Base-by-base conservation (phyloP, 1,139 yeast genomes). In the Candida sanyaensis region DNA sequence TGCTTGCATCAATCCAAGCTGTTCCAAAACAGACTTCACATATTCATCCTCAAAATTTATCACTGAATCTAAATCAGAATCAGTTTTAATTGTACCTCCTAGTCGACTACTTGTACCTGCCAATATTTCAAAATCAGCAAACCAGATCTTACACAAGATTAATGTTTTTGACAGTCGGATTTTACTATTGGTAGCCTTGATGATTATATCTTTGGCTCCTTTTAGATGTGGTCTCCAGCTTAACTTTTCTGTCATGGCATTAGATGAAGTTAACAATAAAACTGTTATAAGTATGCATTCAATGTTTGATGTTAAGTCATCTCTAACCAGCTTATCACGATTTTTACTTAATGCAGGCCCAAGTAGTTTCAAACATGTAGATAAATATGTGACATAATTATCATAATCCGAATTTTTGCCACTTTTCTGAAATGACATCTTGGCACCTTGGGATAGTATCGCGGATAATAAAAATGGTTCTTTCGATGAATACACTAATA, bases 171-270 rank as follows among this genome's bases (percentile, higher is more conserved):
- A 62, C 61, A 52, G 58, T 12, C 61, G 48, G 7, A 56, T 55
- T 33, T 54, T 57, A 17, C 55, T 47, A 34, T 47, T 50, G 8
- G 68, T 72, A 17, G 79, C 73, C 50, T 81, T 80, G 46, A 83
- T 66, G 38, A 81, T 66, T 13, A 84, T 66, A 53, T 83, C 86
- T 49, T 84, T 83, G 0, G 88, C 89, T 26, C 88, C 89, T 52
- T 78, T 71, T 45, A 85, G 65, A 65, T 84, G 90, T 0, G 88
- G 83, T 52, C 89, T 71, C 90, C 90, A 85, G 53, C 80, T 78
- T 44, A 81, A 80, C 59, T 79, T 78, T 1, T 82, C 72, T 31
- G 66, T 65, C n/a, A 83, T 71, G 0, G 88, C 88, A 57, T 85
- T 82, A 47, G 84, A 85, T 51, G 86, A 77, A 0, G 89, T 83